Conservation (phyloP, 2,329 filamentous ascomycete genomes). For the Endoconidiophora laricicola region DNA sequence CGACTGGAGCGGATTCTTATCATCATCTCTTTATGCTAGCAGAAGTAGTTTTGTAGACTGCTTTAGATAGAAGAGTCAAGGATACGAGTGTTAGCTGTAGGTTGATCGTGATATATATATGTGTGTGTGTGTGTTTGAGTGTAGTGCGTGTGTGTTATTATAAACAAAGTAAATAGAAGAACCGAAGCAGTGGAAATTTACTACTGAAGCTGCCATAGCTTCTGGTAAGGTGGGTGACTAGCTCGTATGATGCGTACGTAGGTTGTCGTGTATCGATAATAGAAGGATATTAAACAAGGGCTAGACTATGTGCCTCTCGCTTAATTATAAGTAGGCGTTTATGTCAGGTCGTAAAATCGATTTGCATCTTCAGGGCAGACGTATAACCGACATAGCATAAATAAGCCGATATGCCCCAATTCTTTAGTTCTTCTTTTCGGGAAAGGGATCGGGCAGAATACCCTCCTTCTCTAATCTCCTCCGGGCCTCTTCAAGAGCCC, state of each 20-base stretch:
- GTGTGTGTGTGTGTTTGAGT: neutral
- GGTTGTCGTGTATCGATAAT: no score
- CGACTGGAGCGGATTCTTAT: conserved; percentile 12
- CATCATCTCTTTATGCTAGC: neutral
- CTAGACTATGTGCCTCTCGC: no score
- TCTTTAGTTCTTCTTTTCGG: conserved; percentile 36
- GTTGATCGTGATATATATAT: neutral
- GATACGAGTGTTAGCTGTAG: conserved; percentile 8
- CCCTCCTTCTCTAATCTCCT: conserved; percentile 91
- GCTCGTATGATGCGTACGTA: no score
- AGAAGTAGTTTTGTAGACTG: neutral
- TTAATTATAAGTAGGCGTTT: neutral
- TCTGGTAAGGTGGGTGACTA: no score
- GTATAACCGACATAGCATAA: conserved; percentile 20
- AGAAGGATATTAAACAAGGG: neutral
- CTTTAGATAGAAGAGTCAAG: neutral
- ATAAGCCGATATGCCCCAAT: neutral
- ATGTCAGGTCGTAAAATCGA: neutral
- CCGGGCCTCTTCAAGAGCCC: conserved; percentile 93
- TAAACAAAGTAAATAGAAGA: conserved; percentile 6
- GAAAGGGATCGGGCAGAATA: conserved; percentile 63
- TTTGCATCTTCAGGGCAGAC: conserved; percentile 14
- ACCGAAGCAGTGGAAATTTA: neutral
- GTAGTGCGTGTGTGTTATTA: neutral
- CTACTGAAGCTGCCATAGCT: no score